Conservation (phyloP, 2,329 filamentous ascomycete genomes). For the Emergomyces orientalis region DNA sequence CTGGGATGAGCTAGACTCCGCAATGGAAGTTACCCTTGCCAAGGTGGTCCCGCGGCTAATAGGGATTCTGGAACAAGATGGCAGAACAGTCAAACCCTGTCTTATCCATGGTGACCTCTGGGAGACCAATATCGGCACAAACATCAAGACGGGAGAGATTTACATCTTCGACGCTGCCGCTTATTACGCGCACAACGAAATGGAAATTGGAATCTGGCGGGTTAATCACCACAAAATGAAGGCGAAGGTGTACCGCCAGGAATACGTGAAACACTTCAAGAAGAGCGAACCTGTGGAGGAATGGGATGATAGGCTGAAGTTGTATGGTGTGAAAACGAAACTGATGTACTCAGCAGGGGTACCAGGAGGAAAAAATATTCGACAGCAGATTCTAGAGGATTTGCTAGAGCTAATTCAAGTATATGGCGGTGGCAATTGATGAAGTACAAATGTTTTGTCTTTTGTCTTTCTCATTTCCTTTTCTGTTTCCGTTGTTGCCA, state of each 20-base stretch:
- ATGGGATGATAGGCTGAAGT: constrained; percentile 25
- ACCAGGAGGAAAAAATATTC: background rate
- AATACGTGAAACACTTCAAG: constrained; percentile 15
- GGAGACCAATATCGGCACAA: constrained; percentile 31
- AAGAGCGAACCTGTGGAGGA: constrained; percentile 23
- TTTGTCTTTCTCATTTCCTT: background rate
- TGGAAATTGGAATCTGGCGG: constrained; percentile 27
- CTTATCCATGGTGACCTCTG: constrained; percentile 34
- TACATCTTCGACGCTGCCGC: constrained; percentile 28
- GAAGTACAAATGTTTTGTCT: background rate
- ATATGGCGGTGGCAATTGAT: background rate
- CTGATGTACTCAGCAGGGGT: constrained; percentile 12
- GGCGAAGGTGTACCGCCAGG: constrained; percentile 10
- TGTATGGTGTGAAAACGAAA: constrained; percentile 23
- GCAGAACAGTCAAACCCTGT: constrained; percentile 21
- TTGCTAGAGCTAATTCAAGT: background rate
- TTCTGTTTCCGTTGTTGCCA: background rate
- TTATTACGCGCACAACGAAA: constrained; percentile 34
- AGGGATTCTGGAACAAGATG: constrained; percentile 18
- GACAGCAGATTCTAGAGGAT: background rate
- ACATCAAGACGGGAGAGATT: constrained; percentile 21
- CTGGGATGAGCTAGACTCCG: constrained; percentile 24
- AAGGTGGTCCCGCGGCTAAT: constrained; percentile 28
- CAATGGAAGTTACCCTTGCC: constrained; percentile 16
- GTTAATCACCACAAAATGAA: constrained; percentile 16